These are phyloP conservation scores for Cladochytrium replicatum DNA, from an alignment of 192 early-diverging fungal genomes.

Conservation along the genomic window DNA sequence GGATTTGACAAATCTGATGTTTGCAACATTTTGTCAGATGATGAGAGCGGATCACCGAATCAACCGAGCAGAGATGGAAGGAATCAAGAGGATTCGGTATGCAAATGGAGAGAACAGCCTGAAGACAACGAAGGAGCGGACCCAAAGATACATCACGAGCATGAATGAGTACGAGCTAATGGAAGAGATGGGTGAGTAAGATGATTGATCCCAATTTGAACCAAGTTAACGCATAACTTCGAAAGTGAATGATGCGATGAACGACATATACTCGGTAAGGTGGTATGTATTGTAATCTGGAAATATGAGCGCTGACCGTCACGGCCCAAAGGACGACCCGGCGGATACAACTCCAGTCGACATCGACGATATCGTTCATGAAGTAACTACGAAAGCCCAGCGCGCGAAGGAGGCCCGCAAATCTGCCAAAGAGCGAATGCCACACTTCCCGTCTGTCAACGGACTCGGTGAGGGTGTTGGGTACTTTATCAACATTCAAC, in stretches of 20 bases:
- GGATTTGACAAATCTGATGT: too few relatives aligned
- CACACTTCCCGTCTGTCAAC: background rate
- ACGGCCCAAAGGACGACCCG: background rate
- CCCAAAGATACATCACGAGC: conserved; percentile 26
- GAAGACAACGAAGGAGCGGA: conserved; percentile 15
- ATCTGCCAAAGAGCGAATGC: background rate
- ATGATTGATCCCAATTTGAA: background rate
- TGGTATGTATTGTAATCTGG: too few relatives aligned
- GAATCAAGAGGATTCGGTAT: conserved; percentile 30
- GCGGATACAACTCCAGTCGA: conserved; percentile 11
- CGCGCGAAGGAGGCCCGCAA: background rate
- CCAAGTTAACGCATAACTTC: background rate
- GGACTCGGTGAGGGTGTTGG: background rate
- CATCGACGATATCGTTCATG: conserved; percentile 19
- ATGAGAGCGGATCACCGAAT: conserved; percentile 32
- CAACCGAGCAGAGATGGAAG: conserved; percentile 35
- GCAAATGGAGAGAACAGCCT: conserved; percentile 22
- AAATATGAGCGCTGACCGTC: too few relatives aligned
- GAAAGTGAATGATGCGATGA: conserved; percentile 40
- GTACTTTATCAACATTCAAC: background rate
- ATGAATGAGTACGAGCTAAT: conserved; percentile 29
- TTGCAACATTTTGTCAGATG: too few relatives aligned
- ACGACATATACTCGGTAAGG: too few relatives aligned
- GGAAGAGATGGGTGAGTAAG: conserved; percentile 24
- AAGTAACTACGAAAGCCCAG: conserved; percentile 21